A percentile compares a stretch with the other conserved stretches of the same genome.
phyloP scores from a whole-genome alignment of 331 rosid species.

The Erythrophleum ivorense region DNA sequence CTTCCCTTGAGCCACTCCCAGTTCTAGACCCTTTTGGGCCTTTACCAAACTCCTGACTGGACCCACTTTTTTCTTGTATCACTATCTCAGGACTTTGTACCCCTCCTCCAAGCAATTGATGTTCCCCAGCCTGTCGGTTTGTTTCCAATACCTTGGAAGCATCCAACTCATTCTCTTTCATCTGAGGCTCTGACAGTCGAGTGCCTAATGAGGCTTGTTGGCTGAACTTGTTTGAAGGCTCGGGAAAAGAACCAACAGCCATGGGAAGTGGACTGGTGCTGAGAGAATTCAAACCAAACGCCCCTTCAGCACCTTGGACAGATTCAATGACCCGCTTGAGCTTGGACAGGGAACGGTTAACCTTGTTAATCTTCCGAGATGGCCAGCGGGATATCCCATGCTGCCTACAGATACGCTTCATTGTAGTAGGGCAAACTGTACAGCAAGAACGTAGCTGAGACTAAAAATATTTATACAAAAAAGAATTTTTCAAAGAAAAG shows the following conservation, averaged over 20 bases:
- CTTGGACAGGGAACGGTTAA: conserved; percentile 87
- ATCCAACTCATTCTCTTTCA: conserved; percentile 58
- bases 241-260: conserved; percentile 58
- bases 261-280: conserved; percentile 59
- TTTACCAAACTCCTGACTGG: conserved; percentile 40
- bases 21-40: conserved; percentile 53
- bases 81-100: conserved; percentile 48
- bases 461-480: neutral
- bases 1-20: conserved; percentile 75
- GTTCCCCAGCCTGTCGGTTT: conserved; percentile 48
- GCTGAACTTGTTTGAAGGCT: conserved; percentile 55
- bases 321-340: conserved; percentile 92
- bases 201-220: conserved; percentile 45
- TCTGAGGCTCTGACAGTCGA: conserved; percentile 47
- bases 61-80: conserved; percentile 42
- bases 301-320: conserved; percentile 90
- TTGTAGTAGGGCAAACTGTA: conserved; percentile 97
- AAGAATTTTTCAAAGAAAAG: neutral
- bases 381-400: conserved; percentile 99
- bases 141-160: conserved; percentile 48
- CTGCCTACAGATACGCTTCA: conserved; percentile 99
- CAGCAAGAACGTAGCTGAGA: conserved; percentile 37
- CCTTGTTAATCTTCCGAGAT: conserved; percentile 96
- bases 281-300: conserved; percentile 74
- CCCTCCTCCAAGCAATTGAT: conserved; percentile 52